Base-by-base conservation (phyloP, 805 yeast genomes). In the Candida sakaeoensis region DNA sequence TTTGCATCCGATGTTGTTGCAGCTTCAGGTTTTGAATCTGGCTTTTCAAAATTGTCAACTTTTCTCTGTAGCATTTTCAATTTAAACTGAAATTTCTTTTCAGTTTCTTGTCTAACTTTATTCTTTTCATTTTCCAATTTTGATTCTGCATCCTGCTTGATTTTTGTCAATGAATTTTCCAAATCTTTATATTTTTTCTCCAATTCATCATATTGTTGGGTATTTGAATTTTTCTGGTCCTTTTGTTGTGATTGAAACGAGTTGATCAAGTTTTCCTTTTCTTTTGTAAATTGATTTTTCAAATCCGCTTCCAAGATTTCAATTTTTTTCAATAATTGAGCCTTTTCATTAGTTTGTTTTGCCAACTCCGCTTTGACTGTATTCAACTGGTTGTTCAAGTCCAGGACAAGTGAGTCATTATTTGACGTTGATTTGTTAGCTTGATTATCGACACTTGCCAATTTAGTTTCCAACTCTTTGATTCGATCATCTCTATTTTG, bases 41-140 rank as follows among this genome's bases (percentile, higher is more conserved):
- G 32, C 27, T 48, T 52, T 21, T 74, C 79, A 21, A 75, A 63
- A 37, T 70, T 71, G 32, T 74, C 79, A n/a, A 76, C 61, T 54
- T 74, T 79, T 46, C 68, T 67, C 48, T 70, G 73, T 49, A 78
- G 63, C 57, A 82, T 72, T 43, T 70, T 74, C 41, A 72, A 70
- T 48, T 79, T 74, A 57, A 83, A 72, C 43, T 75, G 82, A 35
- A 71, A 72, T 51, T 79, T 80, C 53, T 78, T 75, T 36, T 75
- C 74, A 31, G 77, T 72, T 18, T 75, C 74, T 39, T 66, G 63
- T 36, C 75, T 62, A 2, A 74, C 70, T 33, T 68, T 73, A 23
- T 65, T 69, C 39, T 57, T 60, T 31, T 55, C 63, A 16, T 46
- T 45, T 15, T 48, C 48, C 26, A 55, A 39, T 33, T 46, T 44